Evolutionary conservation across 768 basidiomycete species (phyloP).

Genomic region (Steccherinum ochraceum): DNA sequence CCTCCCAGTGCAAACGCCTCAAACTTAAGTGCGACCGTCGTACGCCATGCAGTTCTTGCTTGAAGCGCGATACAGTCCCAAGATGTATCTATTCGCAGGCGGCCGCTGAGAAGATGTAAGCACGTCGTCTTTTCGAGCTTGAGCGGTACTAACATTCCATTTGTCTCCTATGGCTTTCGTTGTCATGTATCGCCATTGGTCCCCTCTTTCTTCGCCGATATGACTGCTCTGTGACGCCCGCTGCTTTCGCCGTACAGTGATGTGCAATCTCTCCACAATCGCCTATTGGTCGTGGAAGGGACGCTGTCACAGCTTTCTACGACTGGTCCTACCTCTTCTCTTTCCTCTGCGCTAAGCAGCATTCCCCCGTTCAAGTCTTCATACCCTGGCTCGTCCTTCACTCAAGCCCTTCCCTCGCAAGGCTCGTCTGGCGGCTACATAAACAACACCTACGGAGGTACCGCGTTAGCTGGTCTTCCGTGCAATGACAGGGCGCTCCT

Average conservation of each 20-base stretch:
- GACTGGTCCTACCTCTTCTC: slow-evolving; percentile 12
- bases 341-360: slow-evolving; percentile 14
- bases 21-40: slow-evolving; percentile 83
- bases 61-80: slow-evolving; percentile 68
- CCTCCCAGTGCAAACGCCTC: slow-evolving; percentile 71
- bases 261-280: slow-evolving; percentile 78
- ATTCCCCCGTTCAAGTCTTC: slow-evolving; percentile 12
- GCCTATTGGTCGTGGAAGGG: slow-evolving; percentile 65
- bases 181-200: too few species aligned
- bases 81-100: slow-evolving; percentile 76
- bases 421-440: not conserved
- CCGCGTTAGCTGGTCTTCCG: slow-evolving; percentile 17
- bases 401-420: slow-evolving; percentile 1
- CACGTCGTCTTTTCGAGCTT: slow-evolving; percentile 10
- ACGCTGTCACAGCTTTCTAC: slow-evolving; percentile 43
- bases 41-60: slow-evolving; percentile 70
- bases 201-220: too few species aligned
- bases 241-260: slow-evolving; percentile 39
- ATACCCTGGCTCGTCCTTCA: slow-evolving; percentile 3
- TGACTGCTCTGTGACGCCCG: too few species aligned
- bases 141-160: not conserved
- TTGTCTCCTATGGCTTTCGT: too few species aligned
- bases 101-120: slow-evolving; percentile 81
- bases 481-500: slow-evolving; percentile 34
- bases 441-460: not conserved